Evolutionary conservation across 1,284 basidiomycete species (phyloP).

Genomic region (Malassezia brasiliensis): DNA sequence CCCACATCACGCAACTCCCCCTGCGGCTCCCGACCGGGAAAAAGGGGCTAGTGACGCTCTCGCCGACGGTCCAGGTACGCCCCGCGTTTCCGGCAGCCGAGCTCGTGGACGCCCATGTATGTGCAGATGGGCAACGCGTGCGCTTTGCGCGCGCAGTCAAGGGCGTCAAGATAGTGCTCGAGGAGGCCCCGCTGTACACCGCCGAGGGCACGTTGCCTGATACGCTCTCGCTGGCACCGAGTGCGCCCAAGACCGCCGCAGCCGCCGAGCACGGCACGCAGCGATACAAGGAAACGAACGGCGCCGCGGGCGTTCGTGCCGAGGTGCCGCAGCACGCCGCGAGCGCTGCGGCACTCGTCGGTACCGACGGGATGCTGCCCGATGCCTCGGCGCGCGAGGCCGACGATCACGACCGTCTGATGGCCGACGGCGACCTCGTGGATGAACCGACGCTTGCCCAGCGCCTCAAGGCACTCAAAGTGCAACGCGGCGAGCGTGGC

Average conservation of each 20-base stretch:
- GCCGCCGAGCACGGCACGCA: constrained; percentile 16
- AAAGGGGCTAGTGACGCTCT: constrained; percentile 22
- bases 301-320: constrained; percentile 16
- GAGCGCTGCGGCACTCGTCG: constrained; percentile 10
- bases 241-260: constrained; percentile 6
- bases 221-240: constrained; percentile 6
- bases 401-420: constrained; percentile 16
- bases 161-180: constrained; percentile 35
- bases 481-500: constrained; percentile 16
- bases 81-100: constrained; percentile 4
- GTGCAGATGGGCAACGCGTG: constrained; percentile 18
- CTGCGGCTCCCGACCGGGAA: constrained; percentile 21
- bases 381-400: not conserved
- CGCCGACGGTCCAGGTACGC: constrained; percentile 15
- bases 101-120: constrained; percentile 25
- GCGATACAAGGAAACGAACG: constrained; percentile 28
- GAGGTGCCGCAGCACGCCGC: constrained; percentile 15
- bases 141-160: constrained; percentile 31
- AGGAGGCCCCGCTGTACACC: constrained; percentile 22
- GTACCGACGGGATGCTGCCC: constrained; percentile 14
- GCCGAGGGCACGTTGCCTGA: constrained; percentile 20
- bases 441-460: constrained; percentile 34
- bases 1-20: constrained; percentile 34
- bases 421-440: constrained; percentile 19
- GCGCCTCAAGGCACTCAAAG: constrained; percentile 28